phyloP scores from a whole-genome alignment of 768 basidiomycete genomes.

The Leucocoprinus birnbaumii region DNA sequence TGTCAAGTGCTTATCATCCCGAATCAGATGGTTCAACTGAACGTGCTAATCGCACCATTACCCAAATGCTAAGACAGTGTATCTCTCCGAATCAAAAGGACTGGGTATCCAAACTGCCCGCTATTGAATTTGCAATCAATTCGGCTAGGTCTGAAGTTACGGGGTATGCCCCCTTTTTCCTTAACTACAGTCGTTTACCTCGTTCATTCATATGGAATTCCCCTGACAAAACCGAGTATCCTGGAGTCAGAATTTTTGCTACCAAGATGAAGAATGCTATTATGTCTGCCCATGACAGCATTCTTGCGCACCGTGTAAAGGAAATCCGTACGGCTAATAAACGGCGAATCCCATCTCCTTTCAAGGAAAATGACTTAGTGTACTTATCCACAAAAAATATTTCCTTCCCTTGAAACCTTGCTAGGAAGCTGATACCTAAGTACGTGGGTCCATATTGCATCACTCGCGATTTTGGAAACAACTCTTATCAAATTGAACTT shows the following conservation, averaged over 20 bases:
- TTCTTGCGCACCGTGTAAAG: conserved; percentile 25
- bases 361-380: no score
- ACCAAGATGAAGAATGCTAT: conserved; percentile 20
- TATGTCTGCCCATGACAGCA: conserved; percentile 29
- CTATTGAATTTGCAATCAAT: conserved; percentile 22
- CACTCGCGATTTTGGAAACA: no score
- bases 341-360: conserved; percentile 14
- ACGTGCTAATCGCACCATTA: conserved; percentile 18
- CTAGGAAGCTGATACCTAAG: no score
- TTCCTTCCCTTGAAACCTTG: no score
- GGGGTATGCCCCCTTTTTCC: conserved; percentile 23
- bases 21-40: conserved; percentile 16
- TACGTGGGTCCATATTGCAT: no score
- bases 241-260: conserved; percentile 19
- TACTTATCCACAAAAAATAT: no score
- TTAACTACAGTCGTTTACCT: conserved; percentile 21
- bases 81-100: conserved; percentile 26
- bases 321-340: conserved; percentile 27
- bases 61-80: conserved; percentile 20
- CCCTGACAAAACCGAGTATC: conserved; percentile 10
- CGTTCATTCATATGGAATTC: conserved; percentile 19
- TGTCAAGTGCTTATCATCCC: conserved; percentile 15
- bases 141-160: conserved; percentile 18
- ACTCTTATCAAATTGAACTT: no score
- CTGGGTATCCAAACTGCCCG: conserved; percentile 27